Conservation (phyloP, 345 rosid genomes). For the Eucalyptus shirleyi region DNA sequence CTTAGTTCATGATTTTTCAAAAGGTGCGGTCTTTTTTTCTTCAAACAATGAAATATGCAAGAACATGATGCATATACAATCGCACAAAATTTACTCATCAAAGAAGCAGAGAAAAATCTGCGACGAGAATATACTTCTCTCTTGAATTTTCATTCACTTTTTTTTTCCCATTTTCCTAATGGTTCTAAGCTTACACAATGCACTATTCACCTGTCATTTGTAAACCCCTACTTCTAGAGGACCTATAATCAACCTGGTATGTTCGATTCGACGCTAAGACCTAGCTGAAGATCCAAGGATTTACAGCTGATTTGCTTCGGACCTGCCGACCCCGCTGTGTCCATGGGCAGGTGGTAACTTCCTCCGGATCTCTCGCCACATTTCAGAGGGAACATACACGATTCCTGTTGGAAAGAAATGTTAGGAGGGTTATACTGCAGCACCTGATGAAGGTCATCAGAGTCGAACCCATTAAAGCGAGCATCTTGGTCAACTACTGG, state of each 20-base stretch:
- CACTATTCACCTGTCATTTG: not conserved
- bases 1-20: not conserved
- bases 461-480: not conserved
- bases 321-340: conserved; percentile 24
- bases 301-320: conserved; percentile 29
- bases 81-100: not conserved
- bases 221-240: conserved; percentile 4
- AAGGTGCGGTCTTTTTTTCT: not conserved
- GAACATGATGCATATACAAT: not conserved
- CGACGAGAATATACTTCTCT: not conserved
- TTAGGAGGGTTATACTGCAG: not conserved
- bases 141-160: not conserved
- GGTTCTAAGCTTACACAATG: not conserved
- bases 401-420: conserved; percentile 6
- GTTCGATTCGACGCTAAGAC: conserved; percentile 28
- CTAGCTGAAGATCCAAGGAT: conserved; percentile 65
- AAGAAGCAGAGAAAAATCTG: not conserved
- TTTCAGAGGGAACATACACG: conserved; percentile 13
- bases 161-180: not conserved
- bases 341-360: conserved; percentile 1
- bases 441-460: not conserved
- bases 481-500: conserved; percentile 3
- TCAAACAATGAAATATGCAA: not conserved
- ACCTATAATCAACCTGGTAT: not conserved
- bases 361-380: not conserved